Conservation (phyloP, 2,329 filamentous ascomycete genomes). For the Neonectria neomacrospora region DNA sequence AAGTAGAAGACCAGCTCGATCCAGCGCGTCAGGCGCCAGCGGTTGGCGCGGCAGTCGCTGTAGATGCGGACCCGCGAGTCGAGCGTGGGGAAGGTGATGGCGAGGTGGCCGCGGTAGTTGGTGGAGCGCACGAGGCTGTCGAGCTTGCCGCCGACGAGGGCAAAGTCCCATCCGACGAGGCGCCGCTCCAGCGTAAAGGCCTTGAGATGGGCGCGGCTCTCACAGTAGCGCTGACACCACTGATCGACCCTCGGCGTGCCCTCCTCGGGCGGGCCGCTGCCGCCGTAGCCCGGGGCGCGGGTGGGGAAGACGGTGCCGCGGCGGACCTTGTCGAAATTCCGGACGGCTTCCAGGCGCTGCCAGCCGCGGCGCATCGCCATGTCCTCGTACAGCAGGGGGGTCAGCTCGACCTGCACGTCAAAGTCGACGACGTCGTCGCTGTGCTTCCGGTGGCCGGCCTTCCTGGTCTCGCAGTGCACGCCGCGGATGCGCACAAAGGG, state of each 20-base stretch:
- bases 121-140: constrained; percentile 69
- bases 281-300: constrained; percentile 58
- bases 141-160: constrained; percentile 62
- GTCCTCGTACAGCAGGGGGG: constrained; percentile 65
- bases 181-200: constrained; percentile 62
- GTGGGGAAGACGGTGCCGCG: constrained; percentile 71
- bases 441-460: constrained; percentile 58
- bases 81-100: constrained; percentile 68
- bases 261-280: constrained; percentile 43
- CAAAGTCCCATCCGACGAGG: constrained; percentile 70
- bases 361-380: constrained; percentile 53
- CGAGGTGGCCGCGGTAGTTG: constrained; percentile 72
- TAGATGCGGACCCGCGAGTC: constrained; percentile 70
- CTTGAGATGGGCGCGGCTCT: constrained; percentile 67
- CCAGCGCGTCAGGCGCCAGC: constrained; percentile 72
- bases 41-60: constrained; percentile 70
- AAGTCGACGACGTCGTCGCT: constrained; percentile 65
- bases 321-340: constrained; percentile 68
- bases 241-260: constrained; percentile 53
- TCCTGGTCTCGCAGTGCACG: constrained; percentile 60
- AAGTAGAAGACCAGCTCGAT: constrained; percentile 73
- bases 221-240: constrained; percentile 77
- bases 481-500: constrained; percentile 64
- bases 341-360: constrained; percentile 61
- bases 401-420: constrained; percentile 67